Evolutionary conservation across 495 filamentous ascomycete species (phyloP), one percentile per base, ranked within the genome.

Genomic region (Astrothelium macrocarpum): DNA sequence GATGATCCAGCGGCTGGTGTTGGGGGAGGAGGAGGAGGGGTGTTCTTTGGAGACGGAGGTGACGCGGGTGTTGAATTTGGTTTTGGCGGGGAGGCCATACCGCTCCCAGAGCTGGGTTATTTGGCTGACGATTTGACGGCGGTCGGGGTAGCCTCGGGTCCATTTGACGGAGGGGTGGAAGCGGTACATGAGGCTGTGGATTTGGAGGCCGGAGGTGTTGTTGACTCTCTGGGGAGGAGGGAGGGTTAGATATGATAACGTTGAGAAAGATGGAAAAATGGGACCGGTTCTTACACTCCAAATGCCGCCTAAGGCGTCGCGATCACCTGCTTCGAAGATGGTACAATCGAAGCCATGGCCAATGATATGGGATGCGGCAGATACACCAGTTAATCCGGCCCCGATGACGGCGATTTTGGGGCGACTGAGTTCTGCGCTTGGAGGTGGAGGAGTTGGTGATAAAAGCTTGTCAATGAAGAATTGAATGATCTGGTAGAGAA

Each of bases 161-260:
- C 88, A 94, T 59, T 78, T 77, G 1, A 95, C 82, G 0, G 87
- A 89, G 0, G 90, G 90, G 64, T 91, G 89, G 73, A 94, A 95
- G 32, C 90, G 84, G 74, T 92, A 94, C 90, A 94, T 92, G 64
- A 91, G 75, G 46, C 85, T 89, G 71, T 94, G 88, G 42, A 94
- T 90, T 67, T 94, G 90, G 0, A 94, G 81, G 46, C 86, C 81
- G 1, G 88, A 90, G 11, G 90, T 92, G 64, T 87, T 89, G 78
- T 92, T 92, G 45, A 93, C 90, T 76, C 82, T 81, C 85, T 90
- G 45, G 14, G 58, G 32, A 16, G 59, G 25, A n/a, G n/a, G n/a
- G n/a, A n/a, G n/a, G n/a, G n/a, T n/a, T 12, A 49, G 5, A 49
- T 49, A 18, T 18, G 18, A 45, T 20, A n/a, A 45, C 4, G 23